Percentiles rank a stretch among this genome's conserved stretches.
Evolutionary conservation across 1,284 basidiomycete genomes (phyloP).

Genomic region (Cryptococcus wingfieldii): DNA sequence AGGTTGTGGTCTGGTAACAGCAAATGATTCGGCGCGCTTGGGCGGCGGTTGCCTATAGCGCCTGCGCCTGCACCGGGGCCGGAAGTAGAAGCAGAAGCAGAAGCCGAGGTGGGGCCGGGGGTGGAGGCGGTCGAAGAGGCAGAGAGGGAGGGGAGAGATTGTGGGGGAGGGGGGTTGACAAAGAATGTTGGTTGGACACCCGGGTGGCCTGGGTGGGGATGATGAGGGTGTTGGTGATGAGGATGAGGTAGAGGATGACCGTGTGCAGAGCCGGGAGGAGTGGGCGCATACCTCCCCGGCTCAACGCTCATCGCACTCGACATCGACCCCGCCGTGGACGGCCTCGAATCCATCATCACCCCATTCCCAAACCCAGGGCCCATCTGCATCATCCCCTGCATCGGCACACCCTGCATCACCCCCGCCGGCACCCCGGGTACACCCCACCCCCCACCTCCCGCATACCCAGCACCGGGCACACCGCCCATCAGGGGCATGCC

Average conservation of each 20-base stretch:
- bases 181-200: background rate
- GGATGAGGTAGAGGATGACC: background rate
- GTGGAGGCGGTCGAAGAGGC: background rate
- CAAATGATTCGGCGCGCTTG: constrained; percentile 27
- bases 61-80: background rate
- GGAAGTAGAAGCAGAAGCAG: background rate
- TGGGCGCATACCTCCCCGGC: constrained; percentile 1
- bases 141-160: background rate
- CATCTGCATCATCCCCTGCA: background rate
- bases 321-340: constrained; percentile 24
- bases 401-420: no score
- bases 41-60: constrained; percentile 11
- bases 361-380: no score
- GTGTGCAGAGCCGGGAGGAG: background rate
- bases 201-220: no score
- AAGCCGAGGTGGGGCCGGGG: background rate
- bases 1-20: constrained; percentile 15
- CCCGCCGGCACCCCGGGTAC: background rate
- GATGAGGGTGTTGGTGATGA: background rate
- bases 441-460: constrained; percentile 1
- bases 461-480: background rate
- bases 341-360: constrained; percentile 8
- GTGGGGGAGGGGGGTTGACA: background rate
- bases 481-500: background rate
- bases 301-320: constrained; percentile 20